Evolutionary conservation across 2,329 filamentous ascomycete species (phyloP), one percentile per base, ranked within the genome.

Genomic region (Fusarium vanettenii): DNA sequence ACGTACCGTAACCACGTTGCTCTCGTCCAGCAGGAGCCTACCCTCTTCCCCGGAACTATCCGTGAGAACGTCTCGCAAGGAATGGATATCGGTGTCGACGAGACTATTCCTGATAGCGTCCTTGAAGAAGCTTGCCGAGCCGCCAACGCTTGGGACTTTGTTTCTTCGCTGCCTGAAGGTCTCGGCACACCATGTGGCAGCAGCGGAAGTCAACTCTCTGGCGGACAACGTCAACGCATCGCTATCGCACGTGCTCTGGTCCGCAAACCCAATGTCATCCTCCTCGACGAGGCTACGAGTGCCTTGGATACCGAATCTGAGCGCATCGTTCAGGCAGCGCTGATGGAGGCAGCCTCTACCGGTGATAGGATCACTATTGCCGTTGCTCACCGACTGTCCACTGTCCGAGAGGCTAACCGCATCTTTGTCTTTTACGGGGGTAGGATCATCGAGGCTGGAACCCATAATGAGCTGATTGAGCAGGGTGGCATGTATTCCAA

Each of bases 391-490:
- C 64, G 70, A 1, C 25, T 73, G 5, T 70, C 67, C 0, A 73
- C 70, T 13, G 41, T 70, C 8, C 31, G 64, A 11, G 60, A 73
- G 9, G 70, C 70, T 0, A 60, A 52, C 20, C 45, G 67, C 16
- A 73, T 70, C 37, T 70, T 70, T 39, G 70, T 73, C 5, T 70
- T 73, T 31, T 60, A 67, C 5, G 35, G 48, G 2, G 70, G 70
- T 7, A 59, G 41, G 2, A 70, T 73, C 25, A 37, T 66, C 6
- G 70, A 73, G 27, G 37, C 25, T 2, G 70, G 70, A 14, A 66
- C 70, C 0, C 70, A 73, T 33, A 14, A n/a, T 2, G 67, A 70
- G 8, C 31, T 73, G 1, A 66, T 73, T 10, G 45, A 39, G 8
- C 43, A 59, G 33, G 70, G 56, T 0, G 67, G 60, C 13, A 59